Evolutionary conservation across 768 basidiomycete species (phyloP).

Genomic region (Suillus subaureus): DNA sequence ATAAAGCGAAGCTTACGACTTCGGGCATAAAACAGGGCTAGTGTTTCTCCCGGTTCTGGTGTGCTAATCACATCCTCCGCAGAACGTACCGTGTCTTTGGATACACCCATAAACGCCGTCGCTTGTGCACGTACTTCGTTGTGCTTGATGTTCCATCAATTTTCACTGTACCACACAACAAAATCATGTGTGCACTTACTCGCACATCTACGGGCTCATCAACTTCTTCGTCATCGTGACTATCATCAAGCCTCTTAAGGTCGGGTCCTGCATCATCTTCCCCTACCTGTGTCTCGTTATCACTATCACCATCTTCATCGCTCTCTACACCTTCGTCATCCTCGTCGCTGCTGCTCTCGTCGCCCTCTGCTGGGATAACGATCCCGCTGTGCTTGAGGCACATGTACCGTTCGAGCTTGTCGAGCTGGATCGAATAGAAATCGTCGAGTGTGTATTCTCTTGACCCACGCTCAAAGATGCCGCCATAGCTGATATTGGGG

Average conservation of each 20-base stretch:
- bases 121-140: constrained; percentile 46
- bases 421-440: constrained; percentile 77
- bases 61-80: constrained; percentile 77
- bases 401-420: constrained; percentile 78
- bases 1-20: constrained; percentile 53
- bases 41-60: constrained; percentile 81
- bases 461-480: constrained; percentile 81
- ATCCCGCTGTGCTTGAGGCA: constrained; percentile 73
- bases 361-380: constrained; percentile 61
- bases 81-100: constrained; percentile 53
- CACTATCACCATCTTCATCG: constrained; percentile 52
- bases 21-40: constrained; percentile 82
- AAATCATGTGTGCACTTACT: constrained; percentile 20
- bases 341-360: constrained; percentile 62
- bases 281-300: constrained; percentile 28
- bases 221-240: constrained; percentile 24
- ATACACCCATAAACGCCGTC: constrained; percentile 62
- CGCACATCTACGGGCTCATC: constrained; percentile 13
- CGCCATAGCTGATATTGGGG: constrained; percentile 67
- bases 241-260: background rate
- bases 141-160: constrained; percentile 16
- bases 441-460: constrained; percentile 90
- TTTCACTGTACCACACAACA: background rate
- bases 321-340: constrained; percentile 58
- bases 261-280: constrained; percentile 11